phyloP scores from a whole-genome alignment of 2,329 filamentous ascomycete genomes.

The Elsinoe arachidis region DNA sequence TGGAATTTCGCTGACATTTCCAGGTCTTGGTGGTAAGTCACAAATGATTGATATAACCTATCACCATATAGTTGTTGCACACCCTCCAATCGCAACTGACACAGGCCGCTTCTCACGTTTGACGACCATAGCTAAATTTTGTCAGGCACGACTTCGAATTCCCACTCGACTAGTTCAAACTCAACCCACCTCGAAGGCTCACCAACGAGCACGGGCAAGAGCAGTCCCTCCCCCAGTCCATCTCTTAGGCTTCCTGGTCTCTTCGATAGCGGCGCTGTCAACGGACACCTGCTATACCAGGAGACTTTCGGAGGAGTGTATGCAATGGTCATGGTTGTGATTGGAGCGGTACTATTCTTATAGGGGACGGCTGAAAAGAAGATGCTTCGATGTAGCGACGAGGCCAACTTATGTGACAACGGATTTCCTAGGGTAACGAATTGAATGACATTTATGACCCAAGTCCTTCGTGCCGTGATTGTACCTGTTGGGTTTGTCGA shows the following conservation, averaged over 20 bases:
- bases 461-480: neutral
- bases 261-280: slow-evolving; percentile 6
- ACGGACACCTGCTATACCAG: slow-evolving; percentile 1
- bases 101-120: neutral
- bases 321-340: slow-evolving; percentile 7
- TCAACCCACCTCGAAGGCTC: neutral
- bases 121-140: neutral
- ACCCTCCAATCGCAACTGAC: neutral
- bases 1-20: neutral
- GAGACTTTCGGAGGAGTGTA: neutral
- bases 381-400: neutral
- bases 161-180: neutral
- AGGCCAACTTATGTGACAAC: neutral
- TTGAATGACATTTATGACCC: neutral
- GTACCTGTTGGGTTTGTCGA: neutral
- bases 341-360: slow-evolving; percentile 6
- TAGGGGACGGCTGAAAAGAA: neutral
- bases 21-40: slow-evolving; percentile 7
- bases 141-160: neutral
- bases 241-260: neutral
- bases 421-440: neutral
- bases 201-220: slow-evolving; percentile 1
- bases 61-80: neutral
- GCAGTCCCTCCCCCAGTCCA: neutral
- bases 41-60: neutral